These are phyloP conservation scores for Wickerhamiella dianesei DNA, from an alignment of 805 yeast genomes.

Conservation along the genomic window DNA sequence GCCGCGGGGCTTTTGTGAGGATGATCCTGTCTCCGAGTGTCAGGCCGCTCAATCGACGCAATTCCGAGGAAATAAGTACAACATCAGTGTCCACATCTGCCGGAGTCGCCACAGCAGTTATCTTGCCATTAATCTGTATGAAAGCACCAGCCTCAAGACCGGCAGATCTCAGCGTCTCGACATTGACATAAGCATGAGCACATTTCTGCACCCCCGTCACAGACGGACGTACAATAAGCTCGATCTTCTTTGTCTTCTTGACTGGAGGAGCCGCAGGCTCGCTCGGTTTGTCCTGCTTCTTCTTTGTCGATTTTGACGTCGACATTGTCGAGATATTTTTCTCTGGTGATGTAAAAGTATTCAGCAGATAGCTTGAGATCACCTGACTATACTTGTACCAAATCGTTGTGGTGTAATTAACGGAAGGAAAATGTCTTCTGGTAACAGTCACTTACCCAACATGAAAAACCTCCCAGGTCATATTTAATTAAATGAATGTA, in stretches of 20 bases:
- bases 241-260: slow-evolving; percentile 2
- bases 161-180: slow-evolving; percentile 18
- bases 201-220: slow-evolving; percentile 5
- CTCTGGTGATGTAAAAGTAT: no score
- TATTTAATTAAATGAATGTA: no score
- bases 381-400: no score
- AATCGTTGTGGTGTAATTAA: no score
- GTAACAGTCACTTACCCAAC: no score
- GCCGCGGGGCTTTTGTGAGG: slow-evolving; percentile 38
- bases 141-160: slow-evolving; percentile 22
- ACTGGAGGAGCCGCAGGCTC: background rate
- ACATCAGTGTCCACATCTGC: slow-evolving; percentile 17
- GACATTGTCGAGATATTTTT: background rate
- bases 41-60: slow-evolving; percentile 32
- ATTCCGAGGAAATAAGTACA: slow-evolving; percentile 18
- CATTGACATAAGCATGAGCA: slow-evolving; percentile 18
- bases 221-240: slow-evolving; percentile 21
- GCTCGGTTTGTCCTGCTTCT: background rate
- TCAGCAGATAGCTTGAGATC: no score
- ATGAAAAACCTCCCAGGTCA: no score
- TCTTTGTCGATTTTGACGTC: background rate
- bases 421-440: no score
- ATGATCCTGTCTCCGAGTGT: slow-evolving; percentile 39
- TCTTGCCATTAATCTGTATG: slow-evolving; percentile 14
- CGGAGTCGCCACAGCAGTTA: slow-evolving; percentile 22